A percentile compares a stretch with the other conserved stretches of the same genome.
Conservation (phyloP, 345 rosid species). For the Populus euphratica region DNA sequence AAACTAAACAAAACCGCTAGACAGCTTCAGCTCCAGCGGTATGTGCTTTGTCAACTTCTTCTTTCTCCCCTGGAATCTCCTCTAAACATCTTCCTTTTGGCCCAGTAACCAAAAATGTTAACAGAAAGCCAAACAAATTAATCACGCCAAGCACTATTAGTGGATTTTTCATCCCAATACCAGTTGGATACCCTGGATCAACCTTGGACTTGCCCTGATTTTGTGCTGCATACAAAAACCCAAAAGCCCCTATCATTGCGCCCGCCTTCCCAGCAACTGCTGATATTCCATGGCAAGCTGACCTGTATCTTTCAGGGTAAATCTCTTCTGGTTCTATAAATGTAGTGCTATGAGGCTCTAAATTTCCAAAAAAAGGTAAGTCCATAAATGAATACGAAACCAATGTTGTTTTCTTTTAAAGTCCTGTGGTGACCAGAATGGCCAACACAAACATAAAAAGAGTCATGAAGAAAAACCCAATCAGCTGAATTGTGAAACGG, state of each 20-base stretch:
- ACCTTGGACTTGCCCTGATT: conserved; percentile 18
- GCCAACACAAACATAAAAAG: conserved; percentile 13
- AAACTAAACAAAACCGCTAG: not conserved
- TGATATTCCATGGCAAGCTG: conserved; percentile 19
- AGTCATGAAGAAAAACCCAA: conserved; percentile 15
- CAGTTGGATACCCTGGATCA: conserved; percentile 17
- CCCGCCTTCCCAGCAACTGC: conserved; percentile 22
- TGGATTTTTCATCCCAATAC: conserved; percentile 22
- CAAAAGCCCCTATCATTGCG: conserved; percentile 10
- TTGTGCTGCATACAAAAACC: conserved; percentile 35
- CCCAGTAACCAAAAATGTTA: conserved; percentile 28
- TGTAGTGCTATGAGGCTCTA: conserved; percentile 12
- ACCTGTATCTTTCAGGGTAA: conserved; percentile 1
- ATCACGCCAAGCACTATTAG: conserved; percentile 11
- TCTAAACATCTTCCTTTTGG: conserved; percentile 7
- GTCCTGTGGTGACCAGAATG: conserved; percentile 14
- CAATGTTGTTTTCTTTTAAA: conserved; percentile 8
- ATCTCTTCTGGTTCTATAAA: conserved; percentile 14
- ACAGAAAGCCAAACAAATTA: conserved; percentile 31
- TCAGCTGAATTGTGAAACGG: conserved; percentile 8
- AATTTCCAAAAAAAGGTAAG: conserved; percentile 14
- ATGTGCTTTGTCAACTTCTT: not conserved
- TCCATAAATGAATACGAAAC: not conserved
- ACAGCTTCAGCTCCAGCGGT: not conserved
- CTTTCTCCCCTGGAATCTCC: conserved; percentile 9